Evolutionary conservation across 2,329 filamentous ascomycete species (phyloP), one percentile per base, ranked within the genome.

Genomic region (Beauveria varroae): DNA sequence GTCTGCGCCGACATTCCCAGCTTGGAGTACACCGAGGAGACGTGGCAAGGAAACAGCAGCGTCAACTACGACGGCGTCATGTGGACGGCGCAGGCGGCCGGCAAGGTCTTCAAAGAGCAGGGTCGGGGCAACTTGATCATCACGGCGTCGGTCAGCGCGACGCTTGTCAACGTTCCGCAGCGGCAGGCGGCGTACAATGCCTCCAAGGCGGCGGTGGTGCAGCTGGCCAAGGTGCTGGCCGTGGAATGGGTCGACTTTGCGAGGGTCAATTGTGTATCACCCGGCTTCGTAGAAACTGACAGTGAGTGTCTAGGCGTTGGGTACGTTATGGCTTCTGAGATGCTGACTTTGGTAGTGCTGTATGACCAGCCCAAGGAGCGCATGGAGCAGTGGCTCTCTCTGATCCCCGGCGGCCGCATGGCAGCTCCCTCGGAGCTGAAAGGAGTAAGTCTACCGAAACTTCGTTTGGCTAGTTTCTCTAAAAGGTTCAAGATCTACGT

Each of bases 191-290:
- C 85, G 5, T 89, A 90, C 70, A 89, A 89, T 68, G 84, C 85
- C 14, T 82, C 84, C 62, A 89, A 89, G 74, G 82, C 85, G 1
- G 86, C 79, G 43, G 73, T 80, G 10, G 78, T 81, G 57, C 78
- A 82, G 65, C 70, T 80, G 57, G 82, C 79, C 77, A 75, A 68
- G 74, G 66, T 54, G 28, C 71, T 91, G 30, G 86, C 87, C 1
- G 81, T 90, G 28, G 88, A 90, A 72, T 90, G 87, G 87, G 81
- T 86, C 7, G 82, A 81, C 54, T 90, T 88, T 68, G 88, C 87
- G 6, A 79, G 88, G 30, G 84, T 81, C 63, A 91, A 91, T 71
- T 83, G 81, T n/a, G 75, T 90, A 46, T 88, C 84, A 2, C 88
- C 88, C 0, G 87, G 88, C 9, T 90, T 89, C 70, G 88, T 90